A percentile compares a stretch with the other conserved stretches of the same genome.
Evolutionary conservation across 2,329 filamentous ascomycete genomes (phyloP).

Genomic region (Pseudogymnoascus sp.): DNA sequence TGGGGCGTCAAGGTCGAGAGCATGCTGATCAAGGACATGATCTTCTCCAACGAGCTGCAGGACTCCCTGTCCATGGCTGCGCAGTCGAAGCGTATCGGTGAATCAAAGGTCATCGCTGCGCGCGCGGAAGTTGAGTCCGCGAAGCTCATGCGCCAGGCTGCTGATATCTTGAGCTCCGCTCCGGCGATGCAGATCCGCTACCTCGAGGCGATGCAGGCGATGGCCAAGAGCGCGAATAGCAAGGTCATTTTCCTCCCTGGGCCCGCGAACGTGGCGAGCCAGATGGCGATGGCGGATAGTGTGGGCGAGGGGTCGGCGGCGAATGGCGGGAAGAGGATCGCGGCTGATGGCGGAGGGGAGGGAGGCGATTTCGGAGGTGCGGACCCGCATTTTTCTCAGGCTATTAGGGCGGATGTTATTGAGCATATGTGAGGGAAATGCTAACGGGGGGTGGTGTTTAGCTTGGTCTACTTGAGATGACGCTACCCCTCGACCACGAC

Average conservation of each 20-base stretch:
- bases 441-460: constrained; percentile 1
- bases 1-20: constrained; percentile 97
- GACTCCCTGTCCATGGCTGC: constrained; percentile 97
- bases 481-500: not conserved
- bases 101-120: constrained; percentile 96
- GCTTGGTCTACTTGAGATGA: constrained; percentile 10
- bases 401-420: constrained; percentile 72
- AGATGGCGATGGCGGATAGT: constrained; percentile 40
- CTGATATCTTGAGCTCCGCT: constrained; percentile 83
- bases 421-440: constrained; percentile 63
- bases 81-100: constrained; percentile 95
- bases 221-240: constrained; percentile 87
- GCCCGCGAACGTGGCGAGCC: constrained; percentile 51
- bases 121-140: constrained; percentile 94
- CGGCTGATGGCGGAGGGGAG: constrained; percentile 26
- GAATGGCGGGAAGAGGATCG: constrained; percentile 33
- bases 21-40: constrained; percentile 99
- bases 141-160: constrained; percentile 87
- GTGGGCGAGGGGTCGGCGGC: constrained; percentile 48
- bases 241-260: constrained; percentile 81
- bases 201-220: constrained; percentile 96
- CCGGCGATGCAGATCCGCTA: constrained; percentile 98
- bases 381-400: constrained; percentile 62
- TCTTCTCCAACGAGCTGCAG: constrained; percentile 92
- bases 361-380: constrained; percentile 43